Percentiles rank a stretch among this genome's conserved stretches.
Evolutionary conservation across 2,329 filamentous ascomycete genomes (phyloP).

Genomic region (Curvularia verruculosa): DNA sequence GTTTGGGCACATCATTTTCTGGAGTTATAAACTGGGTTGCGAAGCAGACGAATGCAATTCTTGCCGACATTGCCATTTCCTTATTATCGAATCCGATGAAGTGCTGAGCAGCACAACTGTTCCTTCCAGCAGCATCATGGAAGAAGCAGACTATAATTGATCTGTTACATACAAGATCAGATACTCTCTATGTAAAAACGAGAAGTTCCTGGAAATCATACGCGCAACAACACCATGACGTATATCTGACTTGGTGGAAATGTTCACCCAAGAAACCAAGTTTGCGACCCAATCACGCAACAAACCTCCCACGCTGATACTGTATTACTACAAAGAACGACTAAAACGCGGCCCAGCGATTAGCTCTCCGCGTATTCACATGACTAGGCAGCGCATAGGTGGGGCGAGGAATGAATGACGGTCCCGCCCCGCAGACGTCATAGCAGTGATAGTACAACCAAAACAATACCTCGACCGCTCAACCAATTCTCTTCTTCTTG

Average conservation of each 20-base stretch:
- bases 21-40: slow-evolving; percentile 14
- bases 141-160: not conserved
- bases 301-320: slow-evolving; percentile 3
- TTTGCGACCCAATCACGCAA: slow-evolving; percentile 1
- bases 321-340: slow-evolving; percentile 14
- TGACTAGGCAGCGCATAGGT: slow-evolving; percentile 14
- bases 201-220: not conserved
- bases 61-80: not conserved
- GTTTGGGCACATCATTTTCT: slow-evolving; percentile 30
- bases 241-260: not conserved
- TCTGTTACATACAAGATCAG: not conserved
- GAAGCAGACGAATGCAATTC: not conserved
- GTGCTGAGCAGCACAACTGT: not conserved
- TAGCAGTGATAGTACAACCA: slow-evolving; percentile 17
- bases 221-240: not conserved
- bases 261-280: not conserved
- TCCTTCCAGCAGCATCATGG: not conserved
- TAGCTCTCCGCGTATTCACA: slow-evolving; percentile 19
- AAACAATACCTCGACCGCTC: slow-evolving; percentile 3
- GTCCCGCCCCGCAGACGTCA: slow-evolving; percentile 41
- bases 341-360: slow-evolving; percentile 15
- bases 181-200: not conserved
- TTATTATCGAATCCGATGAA: not conserved
- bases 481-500: slow-evolving; percentile 10
- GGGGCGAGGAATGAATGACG: slow-evolving; percentile 33